Conservation (phyloP, 179 eudicot genomes). For the Corrigiola litoralis region DNA sequence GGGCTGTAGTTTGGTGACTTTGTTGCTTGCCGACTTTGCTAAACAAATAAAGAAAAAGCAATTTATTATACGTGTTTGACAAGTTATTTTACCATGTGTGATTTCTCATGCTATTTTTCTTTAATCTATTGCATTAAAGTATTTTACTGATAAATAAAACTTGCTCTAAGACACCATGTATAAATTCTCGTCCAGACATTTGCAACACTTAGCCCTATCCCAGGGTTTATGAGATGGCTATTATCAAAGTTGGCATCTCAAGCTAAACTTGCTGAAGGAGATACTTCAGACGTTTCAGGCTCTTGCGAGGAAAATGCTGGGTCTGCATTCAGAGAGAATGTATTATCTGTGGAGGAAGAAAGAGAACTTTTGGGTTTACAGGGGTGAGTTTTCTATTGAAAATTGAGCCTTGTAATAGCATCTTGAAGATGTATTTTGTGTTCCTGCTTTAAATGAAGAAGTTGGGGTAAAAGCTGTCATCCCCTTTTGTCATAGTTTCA, state of each 20-base stretch:
- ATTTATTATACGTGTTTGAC: neutral
- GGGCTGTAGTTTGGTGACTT: no score
- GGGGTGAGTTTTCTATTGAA: conserved; percentile 40
- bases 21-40: no score
- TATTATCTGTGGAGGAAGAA: conserved; percentile 68
- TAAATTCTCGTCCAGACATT: conserved; percentile 59
- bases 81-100: neutral
- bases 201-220: conserved; percentile 96
- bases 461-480: neutral
- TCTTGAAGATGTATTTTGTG: neutral
- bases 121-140: no score
- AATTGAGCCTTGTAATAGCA: neutral
- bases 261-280: conserved; percentile 35
- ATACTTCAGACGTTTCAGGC: conserved; percentile 16
- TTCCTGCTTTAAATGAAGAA: neutral
- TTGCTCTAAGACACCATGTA: neutral
- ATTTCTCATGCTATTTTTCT: no score
- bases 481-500: no score
- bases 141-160: no score
- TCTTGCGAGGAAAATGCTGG: conserved; percentile 39
- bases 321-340: conserved; percentile 65
- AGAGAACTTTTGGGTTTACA: conserved; percentile 46
- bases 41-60: neutral
- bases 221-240: conserved; percentile 93
- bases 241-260: conserved; percentile 74